Evolutionary conservation across 2,329 filamentous ascomycete species (phyloP).

Genomic region (Pseudogymnoascus sp.): DNA sequence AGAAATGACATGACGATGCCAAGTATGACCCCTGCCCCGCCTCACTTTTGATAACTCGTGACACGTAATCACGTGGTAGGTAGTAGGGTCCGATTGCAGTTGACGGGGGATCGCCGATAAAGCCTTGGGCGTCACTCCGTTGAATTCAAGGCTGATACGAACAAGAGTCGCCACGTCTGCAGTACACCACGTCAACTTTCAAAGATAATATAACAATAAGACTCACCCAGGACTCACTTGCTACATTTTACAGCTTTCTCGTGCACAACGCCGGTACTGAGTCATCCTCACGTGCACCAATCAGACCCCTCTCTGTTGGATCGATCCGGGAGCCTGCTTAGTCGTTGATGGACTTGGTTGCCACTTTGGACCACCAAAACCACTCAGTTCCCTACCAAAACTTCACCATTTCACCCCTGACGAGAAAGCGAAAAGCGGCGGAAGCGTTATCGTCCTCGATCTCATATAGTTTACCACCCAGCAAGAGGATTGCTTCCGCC

Average conservation of each 20-base stretch:
- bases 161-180: not conserved
- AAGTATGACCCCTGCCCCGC: not conserved
- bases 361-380: not conserved
- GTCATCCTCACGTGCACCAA: conserved; percentile 8
- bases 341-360: conserved; percentile 2
- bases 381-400: not conserved
- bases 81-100: not conserved
- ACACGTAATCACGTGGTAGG: not conserved
- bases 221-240: not conserved
- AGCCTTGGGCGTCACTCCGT: conserved; percentile 7
- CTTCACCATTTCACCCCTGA: conserved; percentile 43
- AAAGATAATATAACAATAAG: not conserved
- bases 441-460: conserved; percentile 32
- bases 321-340: conserved; percentile 1
- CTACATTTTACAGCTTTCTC: not conserved
- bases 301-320: not conserved
- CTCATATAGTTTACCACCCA: conserved; percentile 27
- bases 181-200: not conserved
- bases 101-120: conserved; percentile 3
- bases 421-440: conserved; percentile 44
- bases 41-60: not conserved
- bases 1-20: not conserved
- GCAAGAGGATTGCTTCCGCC: conserved; percentile 30
- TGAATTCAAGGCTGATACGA: not conserved
- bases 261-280: not conserved